A percentile compares a stretch with the other conserved stretches of the same genome.
These are phyloP conservation scores for Colletotrichum lentis DNA, from an alignment of 2,329 filamentous ascomycete genomes.

Conservation along the genomic window DNA sequence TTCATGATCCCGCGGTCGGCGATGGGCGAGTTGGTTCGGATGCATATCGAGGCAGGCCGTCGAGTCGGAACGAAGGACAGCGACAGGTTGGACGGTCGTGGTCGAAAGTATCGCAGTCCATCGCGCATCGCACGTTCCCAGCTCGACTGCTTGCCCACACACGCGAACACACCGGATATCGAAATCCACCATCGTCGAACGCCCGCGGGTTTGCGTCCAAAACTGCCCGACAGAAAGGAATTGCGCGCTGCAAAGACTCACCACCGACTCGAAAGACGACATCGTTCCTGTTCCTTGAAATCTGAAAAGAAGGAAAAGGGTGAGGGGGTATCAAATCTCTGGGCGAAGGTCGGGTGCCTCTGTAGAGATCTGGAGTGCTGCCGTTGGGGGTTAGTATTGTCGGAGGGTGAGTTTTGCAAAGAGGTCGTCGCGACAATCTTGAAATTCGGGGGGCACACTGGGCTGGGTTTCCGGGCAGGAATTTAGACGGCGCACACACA, in stretches of 20 bases:
- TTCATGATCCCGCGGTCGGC: not conserved
- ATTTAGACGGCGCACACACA: conserved; percentile 39
- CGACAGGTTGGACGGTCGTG: not conserved
- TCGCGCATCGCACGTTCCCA: not conserved
- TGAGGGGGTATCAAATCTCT: conserved; percentile 40
- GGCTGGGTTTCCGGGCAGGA: conserved; percentile 36
- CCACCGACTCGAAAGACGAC: conserved; percentile 76
- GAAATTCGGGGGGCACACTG: conserved; percentile 27
- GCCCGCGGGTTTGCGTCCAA: not conserved
- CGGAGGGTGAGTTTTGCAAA: conserved; percentile 36
- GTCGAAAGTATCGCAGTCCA: not conserved
- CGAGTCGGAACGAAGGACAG: not conserved
- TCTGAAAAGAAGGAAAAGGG: conserved; percentile 37
- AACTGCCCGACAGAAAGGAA: not conserved
- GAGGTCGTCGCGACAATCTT: conserved; percentile 39
- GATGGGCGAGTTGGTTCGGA: conserved; percentile 3
- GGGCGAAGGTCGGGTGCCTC: conserved; percentile 36
- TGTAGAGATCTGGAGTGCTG: conserved; percentile 39
- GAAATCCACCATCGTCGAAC: conserved; percentile 20
- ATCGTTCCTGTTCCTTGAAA: conserved; percentile 59
- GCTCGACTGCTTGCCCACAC: not conserved
- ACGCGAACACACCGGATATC: not conserved
- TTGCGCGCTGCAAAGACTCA: conserved; percentile 56
- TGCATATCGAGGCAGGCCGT: not conserved
- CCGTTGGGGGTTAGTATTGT: conserved; percentile 41